Evolutionary conservation across 305 asterid species (phyloP), one percentile per base, ranked within the genome.

Genomic region (Coffea humblotiana): DNA sequence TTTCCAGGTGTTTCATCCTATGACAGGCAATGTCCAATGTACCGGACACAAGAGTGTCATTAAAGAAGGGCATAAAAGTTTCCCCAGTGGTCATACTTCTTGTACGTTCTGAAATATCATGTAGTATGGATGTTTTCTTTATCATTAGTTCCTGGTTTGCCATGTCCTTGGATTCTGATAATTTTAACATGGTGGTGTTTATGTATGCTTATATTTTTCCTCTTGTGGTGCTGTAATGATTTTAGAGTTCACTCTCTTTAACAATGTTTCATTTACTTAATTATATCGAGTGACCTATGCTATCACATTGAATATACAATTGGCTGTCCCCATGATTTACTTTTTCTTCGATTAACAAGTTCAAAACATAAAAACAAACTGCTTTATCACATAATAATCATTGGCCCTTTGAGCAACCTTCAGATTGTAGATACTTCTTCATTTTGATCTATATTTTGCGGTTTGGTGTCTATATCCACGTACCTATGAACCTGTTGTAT

Each of bases 41-140:
- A 93, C 93, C 78, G 99, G 99, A 81, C 74, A 80, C 82, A 89
- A 83, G 84, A 84, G 83, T 76, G 90, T 90, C 83, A 91, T 95
- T 74, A 92, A 88, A 87, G 99, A 95, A 89, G 99, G 99, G 78
- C 98, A 93, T 79, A 95, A 95, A 87, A 95, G 98, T 82, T 95
- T 95, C 81, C 97, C 99, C 48, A 95, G 97, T 49, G 98, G 97
- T 47, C 98, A 95, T 85, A 92, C 97, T 67, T 95, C 98, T 70
- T 89, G 98, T 95, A 86, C 86, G 97, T 90, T 64, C 47, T 49
- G 15, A 81, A 71, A 43, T 52, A 35, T 37, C 70, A 32, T 43
- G 25, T 19, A 5, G 15, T 48, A 13, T 32, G 45, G n/a, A 32
- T 14, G 35, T 32, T 67, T 63, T 23, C 25, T 68, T 76, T 67